A percentile compares a stretch with the other conserved stretches of the same genome.
These are phyloP conservation scores for Trichoderma koningiopsis DNA, from an alignment of 2,329 filamentous ascomycete species.

Conservation along the genomic window DNA sequence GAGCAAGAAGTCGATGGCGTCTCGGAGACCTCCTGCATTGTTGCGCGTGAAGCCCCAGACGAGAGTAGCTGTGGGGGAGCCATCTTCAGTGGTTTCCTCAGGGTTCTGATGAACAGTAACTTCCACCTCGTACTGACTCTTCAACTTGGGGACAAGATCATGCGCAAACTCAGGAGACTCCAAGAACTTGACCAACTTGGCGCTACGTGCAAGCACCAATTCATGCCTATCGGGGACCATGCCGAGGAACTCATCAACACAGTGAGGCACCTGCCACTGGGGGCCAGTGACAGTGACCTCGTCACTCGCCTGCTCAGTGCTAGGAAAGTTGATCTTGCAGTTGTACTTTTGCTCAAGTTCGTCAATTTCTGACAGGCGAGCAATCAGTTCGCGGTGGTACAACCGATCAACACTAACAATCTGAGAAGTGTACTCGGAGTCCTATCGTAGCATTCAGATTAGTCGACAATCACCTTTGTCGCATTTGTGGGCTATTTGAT, in stretches of 20 bases:
- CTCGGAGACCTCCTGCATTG: conserved; percentile 91
- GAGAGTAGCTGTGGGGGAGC: conserved; percentile 61
- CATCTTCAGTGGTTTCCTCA: conserved; percentile 60
- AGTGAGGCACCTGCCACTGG: conserved; percentile 97
- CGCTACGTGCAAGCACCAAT: conserved; percentile 75
- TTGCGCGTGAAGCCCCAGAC: conserved; percentile 90
- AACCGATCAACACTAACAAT: conserved; percentile 91
- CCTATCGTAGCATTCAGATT: conserved; percentile 49
- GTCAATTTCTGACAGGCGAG: conserved; percentile 85
- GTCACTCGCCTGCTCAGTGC: conserved; percentile 95
- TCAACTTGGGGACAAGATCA: conserved; percentile 81
- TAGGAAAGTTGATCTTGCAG: conserved; percentile 98
- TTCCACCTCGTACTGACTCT: conserved; percentile 89
- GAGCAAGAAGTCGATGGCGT: conserved; percentile 93
- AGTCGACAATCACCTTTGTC: neutral
- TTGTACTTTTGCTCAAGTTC: conserved; percentile 99
- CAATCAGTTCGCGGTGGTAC: conserved; percentile 91
- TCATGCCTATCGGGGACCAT: conserved; percentile 98
- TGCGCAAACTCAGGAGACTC: conserved; percentile 77
- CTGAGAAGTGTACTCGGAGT: conserved; percentile 95
- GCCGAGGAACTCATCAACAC: conserved; percentile 92
- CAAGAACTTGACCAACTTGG: conserved; percentile 78
- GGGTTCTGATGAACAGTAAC: conserved; percentile 70
- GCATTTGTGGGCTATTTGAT: neutral
- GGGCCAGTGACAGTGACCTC: conserved; percentile 94